Evolutionary conservation across 2,329 filamentous ascomycete species (phyloP).

Genomic region (Pleoardoris graminearum): DNA sequence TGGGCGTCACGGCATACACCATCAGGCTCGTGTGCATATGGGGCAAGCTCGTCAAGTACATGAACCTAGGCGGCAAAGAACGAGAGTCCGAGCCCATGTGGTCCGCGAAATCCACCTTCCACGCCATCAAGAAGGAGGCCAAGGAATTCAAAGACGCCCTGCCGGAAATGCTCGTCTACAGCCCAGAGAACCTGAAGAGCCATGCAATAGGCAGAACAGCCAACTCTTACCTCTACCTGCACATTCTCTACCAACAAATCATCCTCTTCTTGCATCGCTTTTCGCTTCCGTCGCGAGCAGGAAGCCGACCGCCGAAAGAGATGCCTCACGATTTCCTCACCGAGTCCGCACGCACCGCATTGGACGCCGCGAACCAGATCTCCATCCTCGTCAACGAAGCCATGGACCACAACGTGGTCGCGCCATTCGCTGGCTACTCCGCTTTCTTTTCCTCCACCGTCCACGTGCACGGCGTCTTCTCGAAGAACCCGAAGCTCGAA

Average conservation of each 20-base stretch:
- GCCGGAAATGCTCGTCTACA: slow-evolving; percentile 74
- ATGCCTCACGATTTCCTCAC: slow-evolving; percentile 78
- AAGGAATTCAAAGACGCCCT: slow-evolving; percentile 71
- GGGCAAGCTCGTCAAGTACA: slow-evolving; percentile 85
- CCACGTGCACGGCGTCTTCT: slow-evolving; percentile 92
- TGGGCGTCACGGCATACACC: slow-evolving; percentile 92
- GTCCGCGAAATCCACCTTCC: slow-evolving; percentile 77
- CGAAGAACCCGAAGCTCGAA: slow-evolving; percentile 76
- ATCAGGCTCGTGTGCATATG: slow-evolving; percentile 84
- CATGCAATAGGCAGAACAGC: slow-evolving; percentile 84
- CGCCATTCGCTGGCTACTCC: slow-evolving; percentile 92
- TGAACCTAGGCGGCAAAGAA: slow-evolving; percentile 87
- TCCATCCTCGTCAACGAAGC: slow-evolving; percentile 81
- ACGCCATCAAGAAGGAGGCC: slow-evolving; percentile 69
- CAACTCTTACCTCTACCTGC: slow-evolving; percentile 90
- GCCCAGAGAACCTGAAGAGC: slow-evolving; percentile 76
- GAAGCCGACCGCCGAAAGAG: slow-evolving; percentile 66
- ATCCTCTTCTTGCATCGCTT: slow-evolving; percentile 89
- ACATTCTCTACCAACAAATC: slow-evolving; percentile 88
- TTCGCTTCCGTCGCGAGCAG: slow-evolving; percentile 70
- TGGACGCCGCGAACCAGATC: slow-evolving; percentile 83
- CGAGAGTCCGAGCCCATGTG: slow-evolving; percentile 77
- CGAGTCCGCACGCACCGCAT: slow-evolving; percentile 73
- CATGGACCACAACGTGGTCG: slow-evolving; percentile 77
- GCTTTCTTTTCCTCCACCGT: slow-evolving; percentile 91